Evolutionary conservation across 768 basidiomycete species (phyloP).

Genomic region (Trametes maxima): DNA sequence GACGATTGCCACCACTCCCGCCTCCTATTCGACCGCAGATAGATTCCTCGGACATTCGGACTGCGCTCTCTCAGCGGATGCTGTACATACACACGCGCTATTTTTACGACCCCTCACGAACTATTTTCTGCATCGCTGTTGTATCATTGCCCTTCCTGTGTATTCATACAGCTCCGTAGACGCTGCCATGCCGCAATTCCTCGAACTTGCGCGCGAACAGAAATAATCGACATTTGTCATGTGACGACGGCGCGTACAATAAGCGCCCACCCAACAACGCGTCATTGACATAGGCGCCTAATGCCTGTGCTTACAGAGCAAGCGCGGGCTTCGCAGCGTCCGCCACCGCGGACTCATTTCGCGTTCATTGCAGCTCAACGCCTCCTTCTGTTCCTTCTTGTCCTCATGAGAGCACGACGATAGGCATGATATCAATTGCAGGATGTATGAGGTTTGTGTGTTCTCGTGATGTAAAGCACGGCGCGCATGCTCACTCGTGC

Average conservation of each 20-base stretch:
- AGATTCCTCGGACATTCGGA: neutral
- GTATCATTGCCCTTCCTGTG: neutral
- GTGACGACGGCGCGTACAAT: neutral
- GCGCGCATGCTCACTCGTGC: neutral
- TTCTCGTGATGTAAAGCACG: too few species aligned
- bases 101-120: slow-evolving; percentile 3
- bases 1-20: neutral
- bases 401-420: neutral
- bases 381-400: neutral
- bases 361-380: neutral
- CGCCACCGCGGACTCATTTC: too few species aligned
- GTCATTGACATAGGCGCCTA: slow-evolving; percentile 1
- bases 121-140: neutral
- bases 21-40: neutral
- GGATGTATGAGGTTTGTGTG: slow-evolving; percentile 17
- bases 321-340: neutral
- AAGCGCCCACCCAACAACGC: neutral
- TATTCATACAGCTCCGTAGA: neutral
- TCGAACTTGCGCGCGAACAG: neutral
- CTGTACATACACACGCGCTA: slow-evolving; percentile 7
- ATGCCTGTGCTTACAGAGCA: slow-evolving; percentile 1
- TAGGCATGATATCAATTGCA: neutral
- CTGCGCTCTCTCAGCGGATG: slow-evolving; percentile 8
- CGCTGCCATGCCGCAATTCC: neutral
- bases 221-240: neutral